A percentile compares a stretch with the other conserved stretches of the same genome.
Evolutionary conservation across 2,329 filamentous ascomycete species (phyloP).

Genomic region (Penicillium sp.): DNA sequence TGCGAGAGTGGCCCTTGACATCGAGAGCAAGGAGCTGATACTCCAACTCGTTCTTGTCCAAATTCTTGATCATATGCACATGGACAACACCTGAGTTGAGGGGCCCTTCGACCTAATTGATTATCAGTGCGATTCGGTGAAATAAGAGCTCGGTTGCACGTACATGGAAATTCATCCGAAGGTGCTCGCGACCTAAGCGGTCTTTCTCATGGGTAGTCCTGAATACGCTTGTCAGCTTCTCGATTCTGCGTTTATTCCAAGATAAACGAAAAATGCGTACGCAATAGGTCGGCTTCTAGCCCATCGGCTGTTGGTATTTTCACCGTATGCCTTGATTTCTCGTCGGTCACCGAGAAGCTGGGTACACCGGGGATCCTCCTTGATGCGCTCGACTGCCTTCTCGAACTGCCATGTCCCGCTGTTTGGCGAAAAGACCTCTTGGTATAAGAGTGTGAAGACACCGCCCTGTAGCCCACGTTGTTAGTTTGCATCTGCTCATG

Average conservation of each 20-base stretch:
- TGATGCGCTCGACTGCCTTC: conserved; percentile 76
- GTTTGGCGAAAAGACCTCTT: conserved; percentile 78
- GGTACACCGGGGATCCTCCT: conserved; percentile 66
- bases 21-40: conserved; percentile 81
- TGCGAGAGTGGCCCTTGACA: conserved; percentile 60
- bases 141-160: conserved; percentile 24
- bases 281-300: conserved; percentile 60
- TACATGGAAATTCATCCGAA: conserved; percentile 83
- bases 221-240: conserved; percentile 1
- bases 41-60: conserved; percentile 65
- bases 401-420: conserved; percentile 89
- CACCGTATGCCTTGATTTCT: conserved; percentile 77
- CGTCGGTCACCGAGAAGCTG: conserved; percentile 71
- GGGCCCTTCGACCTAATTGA: conserved; percentile 69
- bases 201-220: conserved; percentile 70
- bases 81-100: conserved; percentile 69
- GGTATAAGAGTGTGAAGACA: conserved; percentile 75
- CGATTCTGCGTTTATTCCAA: not conserved
- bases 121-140: not conserved
- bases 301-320: conserved; percentile 80
- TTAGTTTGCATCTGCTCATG: not conserved
- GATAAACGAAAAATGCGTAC: conserved; percentile 25
- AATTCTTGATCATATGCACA: conserved; percentile 71
- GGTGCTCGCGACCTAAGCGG: conserved; percentile 70
- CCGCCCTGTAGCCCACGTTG: conserved; percentile 54